Percentiles rank a stretch among this genome's conserved stretches.
These are phyloP conservation scores for Microcos paniculata DNA, from an alignment of 345 rosid genomes.

Conservation along the genomic window DNA sequence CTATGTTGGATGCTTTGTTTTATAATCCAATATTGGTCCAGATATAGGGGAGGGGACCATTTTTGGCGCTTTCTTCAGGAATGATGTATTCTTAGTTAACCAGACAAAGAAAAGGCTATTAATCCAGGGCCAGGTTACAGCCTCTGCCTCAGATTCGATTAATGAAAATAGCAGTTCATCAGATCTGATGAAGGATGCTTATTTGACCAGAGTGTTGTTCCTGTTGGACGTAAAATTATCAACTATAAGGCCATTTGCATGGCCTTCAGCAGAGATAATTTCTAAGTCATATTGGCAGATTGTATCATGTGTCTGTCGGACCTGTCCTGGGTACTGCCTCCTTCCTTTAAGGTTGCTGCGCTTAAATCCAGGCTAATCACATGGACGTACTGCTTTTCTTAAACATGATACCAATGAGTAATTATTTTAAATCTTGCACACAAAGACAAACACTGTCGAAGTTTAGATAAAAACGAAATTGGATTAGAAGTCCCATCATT, in stretches of 20 bases:
- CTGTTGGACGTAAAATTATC: not conserved
- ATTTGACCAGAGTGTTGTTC: not conserved
- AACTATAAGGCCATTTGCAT: not conserved
- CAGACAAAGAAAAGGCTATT: not conserved
- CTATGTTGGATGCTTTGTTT: not conserved
- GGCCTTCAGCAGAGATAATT: not conserved
- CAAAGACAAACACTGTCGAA: no score
- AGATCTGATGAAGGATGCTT: not conserved
- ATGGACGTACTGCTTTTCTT: not conserved
- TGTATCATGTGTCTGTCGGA: no score
- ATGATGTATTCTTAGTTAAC: not conserved
- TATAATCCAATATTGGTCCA: slow-evolving; percentile 4
- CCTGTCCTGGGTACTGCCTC: not conserved
- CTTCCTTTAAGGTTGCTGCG: not conserved
- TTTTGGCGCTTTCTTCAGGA: not conserved
- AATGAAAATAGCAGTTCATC: not conserved
- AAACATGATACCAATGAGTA: not conserved
- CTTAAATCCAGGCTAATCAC: not conserved
- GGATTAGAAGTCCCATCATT: no score
- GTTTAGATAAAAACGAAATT: no score
- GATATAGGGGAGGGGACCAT: not conserved
- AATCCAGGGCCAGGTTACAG: no score
- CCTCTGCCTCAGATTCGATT: not conserved
- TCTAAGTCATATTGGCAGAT: not conserved
- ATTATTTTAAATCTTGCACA: not conserved